Evolutionary conservation across 2,329 filamentous ascomycete species (phyloP), one percentile per base, ranked within the genome.

Genomic region (Epichloe sibirici): DNA sequence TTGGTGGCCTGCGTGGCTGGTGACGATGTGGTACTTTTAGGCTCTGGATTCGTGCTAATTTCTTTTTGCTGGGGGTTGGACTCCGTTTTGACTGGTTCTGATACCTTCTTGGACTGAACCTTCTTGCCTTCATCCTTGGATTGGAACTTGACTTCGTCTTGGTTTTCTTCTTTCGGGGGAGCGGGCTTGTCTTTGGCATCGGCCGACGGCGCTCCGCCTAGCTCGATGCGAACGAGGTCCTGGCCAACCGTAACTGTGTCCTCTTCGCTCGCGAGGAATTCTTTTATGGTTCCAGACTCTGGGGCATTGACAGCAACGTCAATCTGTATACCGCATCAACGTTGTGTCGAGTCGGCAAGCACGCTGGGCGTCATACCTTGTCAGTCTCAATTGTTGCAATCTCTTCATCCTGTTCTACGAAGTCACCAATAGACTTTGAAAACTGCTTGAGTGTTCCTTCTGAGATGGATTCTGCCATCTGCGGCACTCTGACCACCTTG

Each of bases 331-430:
- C 5, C 25, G 40, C 31, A 11, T 31, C 8, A 17, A 25, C 23
- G 23, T 31, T 8, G 6, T 46, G 23, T 52, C 17, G 34, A 37
- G 17, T 38, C 15, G 25, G 6, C 38, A 17, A 13, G 23, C 28
- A 34, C 5, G n/a, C 6, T 44, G 9, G 9, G 4, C 7, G 2
- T 53, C 68, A 57, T 74, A 89, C 88, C 83, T 98, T 98, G 79
- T 98, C 93, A 13, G 93, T 98, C 73, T 98, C 93, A 65, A 98
- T 98, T 48, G 91, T 96, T 35, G 93, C 93, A 69, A 98, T 91
- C 70, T 98, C 93, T 73, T 97, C 93, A 66, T 98, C 93, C 63
- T 85, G 85, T 74, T 95, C 90, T 50, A 98, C 90, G 62, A 83
- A 90, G 68, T 98, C 93, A 64, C 93, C 93, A 62, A 96, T 76